A percentile compares a stretch with the other conserved stretches of the same genome.
Evolutionary conservation across 345 rosid genomes (phyloP).

Genomic region (Acer saccharum): DNA sequence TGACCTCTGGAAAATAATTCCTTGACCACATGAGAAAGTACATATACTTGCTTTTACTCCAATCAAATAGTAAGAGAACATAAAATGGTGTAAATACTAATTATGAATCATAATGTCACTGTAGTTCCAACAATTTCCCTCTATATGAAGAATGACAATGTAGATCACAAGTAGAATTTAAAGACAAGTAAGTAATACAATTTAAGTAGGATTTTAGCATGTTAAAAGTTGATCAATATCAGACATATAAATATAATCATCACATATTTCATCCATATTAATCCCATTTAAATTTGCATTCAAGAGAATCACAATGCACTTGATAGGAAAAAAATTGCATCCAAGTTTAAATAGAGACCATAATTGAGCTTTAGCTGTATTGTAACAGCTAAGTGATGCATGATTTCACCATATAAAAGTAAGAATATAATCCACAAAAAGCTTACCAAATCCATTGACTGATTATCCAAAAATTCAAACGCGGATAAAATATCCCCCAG

Average conservation of each 20-base stretch:
- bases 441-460: constrained; percentile 74
- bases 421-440: constrained; percentile 10
- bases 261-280: background rate
- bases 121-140: background rate
- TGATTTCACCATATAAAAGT: background rate
- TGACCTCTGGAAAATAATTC: background rate
- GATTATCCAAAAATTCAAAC: constrained; percentile 82
- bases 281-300: background rate
- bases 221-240: background rate
- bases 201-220: background rate
- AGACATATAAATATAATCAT: background rate
- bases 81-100: background rate
- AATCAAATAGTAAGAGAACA: background rate
- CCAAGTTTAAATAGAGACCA: constrained; percentile 9
- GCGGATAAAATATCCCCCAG: constrained; percentile 96
- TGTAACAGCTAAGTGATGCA: constrained; percentile 8
- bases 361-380: constrained; percentile 1
- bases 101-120: background rate
- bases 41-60: background rate
- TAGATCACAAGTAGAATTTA: background rate
- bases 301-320: background rate
- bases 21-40: background rate
- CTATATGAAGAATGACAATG: background rate
- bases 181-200: background rate
- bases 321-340: constrained; percentile 10